Base-by-base conservation (phyloP, 140 eudicot genomes). In the Stevia rebaudiana region DNA sequence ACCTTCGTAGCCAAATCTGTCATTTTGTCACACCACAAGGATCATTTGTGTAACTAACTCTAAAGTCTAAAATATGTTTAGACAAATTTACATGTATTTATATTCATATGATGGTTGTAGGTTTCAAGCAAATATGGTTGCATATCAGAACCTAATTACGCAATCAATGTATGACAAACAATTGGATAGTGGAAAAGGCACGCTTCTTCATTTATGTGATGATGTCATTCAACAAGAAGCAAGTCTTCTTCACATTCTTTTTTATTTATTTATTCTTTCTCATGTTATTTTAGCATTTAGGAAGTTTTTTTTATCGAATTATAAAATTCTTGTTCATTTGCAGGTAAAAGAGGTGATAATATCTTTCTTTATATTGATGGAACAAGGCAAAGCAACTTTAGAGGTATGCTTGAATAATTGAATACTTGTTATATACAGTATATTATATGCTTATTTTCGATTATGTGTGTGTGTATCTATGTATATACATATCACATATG, bases 161-260 rank as follows among this genome's bases (percentile, higher is more conserved):
- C 95, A 92, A 72, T 92, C 98, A 59, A 92, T 92, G 98, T 92
- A 92, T 74, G 98, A 92, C 79, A 92, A 92, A 76, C 98, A 92
- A 62, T 69, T 92, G 52, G 98, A 92, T 71, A 92, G 98, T 67
- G 98, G 98, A 78, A 85, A 73, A 72, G 96, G 98, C 78, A 92
- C 98, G 63, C 98, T 92, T 77, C 98, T 92, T 75, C 98, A 92
- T 78, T 74, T 92, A 59, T 92, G 98, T 56, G 98, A 92, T 83
- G 98, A 92, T 65, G 98, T 92, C 22, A 86, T 92, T 74, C 98
- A 92, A 69, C 98, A 92, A 72, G 96, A 92, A 83, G 98, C 81
- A 78, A 82, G 85, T 63, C 11, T 30, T 57, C 17, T n/a, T 28
- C 17, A 44, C 8, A 1, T 48, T 42, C 69, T 13, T 52, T 52